Evolutionary conservation across 2,329 filamentous ascomycete genomes (phyloP).

Genomic region (Paradendryphiella salina): DNA sequence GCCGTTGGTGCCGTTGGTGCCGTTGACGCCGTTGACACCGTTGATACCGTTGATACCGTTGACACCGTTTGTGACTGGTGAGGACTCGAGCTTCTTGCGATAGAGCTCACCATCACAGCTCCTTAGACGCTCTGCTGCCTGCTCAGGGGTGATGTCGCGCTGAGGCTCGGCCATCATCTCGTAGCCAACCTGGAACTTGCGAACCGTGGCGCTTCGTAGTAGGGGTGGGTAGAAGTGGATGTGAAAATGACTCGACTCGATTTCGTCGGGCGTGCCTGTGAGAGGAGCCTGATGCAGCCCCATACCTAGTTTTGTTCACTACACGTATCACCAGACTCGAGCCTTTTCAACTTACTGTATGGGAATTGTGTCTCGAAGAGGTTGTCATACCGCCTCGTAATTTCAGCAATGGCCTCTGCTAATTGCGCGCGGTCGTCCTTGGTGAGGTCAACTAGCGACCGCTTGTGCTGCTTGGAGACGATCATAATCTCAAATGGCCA

Average conservation of each 20-base stretch:
- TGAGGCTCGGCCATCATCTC: slow-evolving; percentile 98
- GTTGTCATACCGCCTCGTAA: slow-evolving; percentile 92
- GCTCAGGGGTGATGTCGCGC: slow-evolving; percentile 95
- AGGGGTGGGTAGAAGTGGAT: slow-evolving; percentile 98
- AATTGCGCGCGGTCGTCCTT: slow-evolving; percentile 71
- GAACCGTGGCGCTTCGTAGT: slow-evolving; percentile 86
- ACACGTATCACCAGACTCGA: not conserved
- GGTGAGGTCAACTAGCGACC: slow-evolving; percentile 80
- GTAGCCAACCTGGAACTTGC: slow-evolving; percentile 95
- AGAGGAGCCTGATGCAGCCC: slow-evolving; percentile 95
- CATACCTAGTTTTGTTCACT: slow-evolving; percentile 62
- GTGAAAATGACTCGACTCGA: slow-evolving; percentile 87
- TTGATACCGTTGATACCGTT: slow-evolving; percentile 24
- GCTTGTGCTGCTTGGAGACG: slow-evolving; percentile 79
- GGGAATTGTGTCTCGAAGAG: slow-evolving; percentile 96
- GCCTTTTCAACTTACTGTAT: slow-evolving; percentile 67
- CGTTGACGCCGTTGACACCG: slow-evolving; percentile 13
- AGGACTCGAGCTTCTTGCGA: slow-evolving; percentile 58
- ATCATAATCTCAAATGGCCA: slow-evolving; percentile 98
- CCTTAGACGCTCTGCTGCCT: slow-evolving; percentile 78
- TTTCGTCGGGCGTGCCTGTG: slow-evolving; percentile 76
- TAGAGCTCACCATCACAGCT: slow-evolving; percentile 82
- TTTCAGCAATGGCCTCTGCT: slow-evolving; percentile 82
- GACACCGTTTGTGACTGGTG: slow-evolving; percentile 19
- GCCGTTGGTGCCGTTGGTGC: slow-evolving; percentile 9